Conservation (phyloP, 371 early-diverging fungal genomes). For the Zychaea mexicana region DNA sequence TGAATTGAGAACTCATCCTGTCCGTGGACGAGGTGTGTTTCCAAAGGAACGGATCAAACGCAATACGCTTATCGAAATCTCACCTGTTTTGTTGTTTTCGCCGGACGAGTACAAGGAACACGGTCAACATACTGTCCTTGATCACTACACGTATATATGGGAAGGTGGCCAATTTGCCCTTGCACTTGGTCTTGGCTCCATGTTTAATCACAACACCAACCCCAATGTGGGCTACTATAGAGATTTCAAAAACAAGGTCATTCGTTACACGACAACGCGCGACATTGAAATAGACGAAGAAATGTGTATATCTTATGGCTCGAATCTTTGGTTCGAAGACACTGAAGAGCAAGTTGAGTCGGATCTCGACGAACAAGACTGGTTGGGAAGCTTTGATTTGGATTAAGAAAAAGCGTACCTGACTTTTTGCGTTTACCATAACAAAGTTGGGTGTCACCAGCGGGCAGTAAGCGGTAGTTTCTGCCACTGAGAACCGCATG, state of each 20-base stretch:
- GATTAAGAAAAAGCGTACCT: too few relatives aligned
- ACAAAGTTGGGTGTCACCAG: too few relatives aligned
- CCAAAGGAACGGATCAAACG: conserved; percentile 37
- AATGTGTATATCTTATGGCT: conserved; percentile 71
- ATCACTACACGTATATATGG: conserved; percentile 76
- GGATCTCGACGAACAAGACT: conserved; percentile 3
- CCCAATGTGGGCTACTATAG: conserved; percentile 71
- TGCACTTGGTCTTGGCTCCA: conserved; percentile 70
- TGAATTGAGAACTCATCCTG: conserved; percentile 49
- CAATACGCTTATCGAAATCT: conserved; percentile 60
- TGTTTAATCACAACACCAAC: conserved; percentile 66
- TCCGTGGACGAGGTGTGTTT: conserved; percentile 66
- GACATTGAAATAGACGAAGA: conserved; percentile 62
- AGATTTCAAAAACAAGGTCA: conserved; percentile 55
- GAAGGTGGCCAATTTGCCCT: conserved; percentile 58
- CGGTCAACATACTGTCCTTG: conserved; percentile 62
- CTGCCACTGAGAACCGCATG: too few relatives aligned
- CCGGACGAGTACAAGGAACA: conserved; percentile 58
- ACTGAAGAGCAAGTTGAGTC: conserved; percentile 9
- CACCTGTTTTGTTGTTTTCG: conserved; percentile 62
- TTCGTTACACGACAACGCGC: conserved; percentile 59
- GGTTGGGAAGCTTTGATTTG: not conserved
- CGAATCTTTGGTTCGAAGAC: conserved; percentile 69
- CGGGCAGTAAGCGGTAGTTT: too few relatives aligned
- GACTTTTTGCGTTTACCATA: too few relatives aligned